Evolutionary conservation across 768 basidiomycete genomes (phyloP).

Genomic region (Collybia nuda): DNA sequence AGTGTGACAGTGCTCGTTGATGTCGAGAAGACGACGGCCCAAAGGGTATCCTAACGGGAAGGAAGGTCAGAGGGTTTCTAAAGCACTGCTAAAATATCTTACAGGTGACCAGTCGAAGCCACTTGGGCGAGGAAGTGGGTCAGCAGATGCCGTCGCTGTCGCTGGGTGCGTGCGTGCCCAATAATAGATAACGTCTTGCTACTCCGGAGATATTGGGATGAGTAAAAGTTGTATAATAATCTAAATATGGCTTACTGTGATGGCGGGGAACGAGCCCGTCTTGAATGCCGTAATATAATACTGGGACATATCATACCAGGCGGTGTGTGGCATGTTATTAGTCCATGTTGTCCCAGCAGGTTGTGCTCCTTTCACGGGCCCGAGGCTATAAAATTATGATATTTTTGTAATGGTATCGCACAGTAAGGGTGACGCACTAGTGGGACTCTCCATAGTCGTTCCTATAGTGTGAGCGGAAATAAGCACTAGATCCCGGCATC

Average conservation of each 20-base stretch:
- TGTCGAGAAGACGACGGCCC: conserved; percentile 63
- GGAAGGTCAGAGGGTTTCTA: not conserved
- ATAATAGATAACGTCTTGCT: conserved; percentile 49
- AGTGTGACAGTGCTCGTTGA: conserved; percentile 53
- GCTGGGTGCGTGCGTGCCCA: conserved; percentile 69
- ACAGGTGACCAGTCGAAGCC: conserved; percentile 55
- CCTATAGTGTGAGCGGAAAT: conserved; percentile 24
- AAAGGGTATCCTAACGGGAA: conserved; percentile 53
- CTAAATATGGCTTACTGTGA: conserved; percentile 42
- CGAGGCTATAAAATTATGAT: conserved; percentile 33
- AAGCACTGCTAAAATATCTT: conserved; percentile 18
- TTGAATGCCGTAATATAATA: conserved; percentile 71
- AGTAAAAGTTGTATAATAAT: conserved; percentile 14
- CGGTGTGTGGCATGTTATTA: conserved; percentile 42
- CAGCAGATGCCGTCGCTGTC: conserved; percentile 40
- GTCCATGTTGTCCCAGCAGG: conserved; percentile 45
- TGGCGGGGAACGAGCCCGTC: conserved; percentile 58
- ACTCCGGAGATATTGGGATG: not conserved
- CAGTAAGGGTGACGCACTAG: conserved; percentile 39
- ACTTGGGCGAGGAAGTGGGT: conserved; percentile 44
- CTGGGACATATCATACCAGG: conserved; percentile 62
- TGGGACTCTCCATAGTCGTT: conserved; percentile 81
- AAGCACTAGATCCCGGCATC: not conserved
- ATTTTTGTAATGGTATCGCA: not conserved
- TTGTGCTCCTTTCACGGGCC: conserved; percentile 54